Conservation (phyloP, 352 stramenopile species). For the Lagenidium sp. region DNA sequence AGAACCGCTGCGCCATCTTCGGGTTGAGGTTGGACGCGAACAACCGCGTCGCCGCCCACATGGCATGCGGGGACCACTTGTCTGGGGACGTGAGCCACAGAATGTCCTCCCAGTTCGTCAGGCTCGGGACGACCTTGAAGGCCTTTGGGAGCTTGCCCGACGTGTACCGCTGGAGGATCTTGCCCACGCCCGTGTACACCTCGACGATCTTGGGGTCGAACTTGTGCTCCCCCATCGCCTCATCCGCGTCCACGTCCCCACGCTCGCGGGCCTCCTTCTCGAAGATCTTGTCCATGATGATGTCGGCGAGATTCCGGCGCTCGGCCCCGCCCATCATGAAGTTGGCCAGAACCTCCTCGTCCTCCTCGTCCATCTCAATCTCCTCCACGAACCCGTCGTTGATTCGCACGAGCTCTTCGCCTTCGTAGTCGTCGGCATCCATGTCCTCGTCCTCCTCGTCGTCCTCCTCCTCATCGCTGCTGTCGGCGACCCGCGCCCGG, state of each 20-base stretch:
- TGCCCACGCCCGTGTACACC: slow-evolving; percentile 98
- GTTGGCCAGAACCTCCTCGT: slow-evolving; percentile 80
- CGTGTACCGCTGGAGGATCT: slow-evolving; percentile 95
- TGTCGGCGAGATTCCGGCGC: slow-evolving; percentile 94
- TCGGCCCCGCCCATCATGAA: slow-evolving; percentile 82
- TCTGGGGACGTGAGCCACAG: slow-evolving; percentile 97
- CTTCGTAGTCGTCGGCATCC: slow-evolving; percentile 83
- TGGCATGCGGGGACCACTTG: slow-evolving; percentile 97
- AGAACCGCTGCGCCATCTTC: slow-evolving; percentile 99
- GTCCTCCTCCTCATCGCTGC: slow-evolving; percentile 38
- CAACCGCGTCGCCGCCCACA: slow-evolving; percentile 95
- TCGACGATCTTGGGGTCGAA: slow-evolving; percentile 96
- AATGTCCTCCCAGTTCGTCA: slow-evolving; percentile 98
- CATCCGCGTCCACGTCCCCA: slow-evolving; percentile 64
- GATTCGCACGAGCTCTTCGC: slow-evolving; percentile 82
- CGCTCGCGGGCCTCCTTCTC: slow-evolving; percentile 91
- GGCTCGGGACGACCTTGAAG: slow-evolving; percentile 99
- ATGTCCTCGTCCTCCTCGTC: slow-evolving; percentile 83
- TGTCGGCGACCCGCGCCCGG: slow-evolving; percentile 25
- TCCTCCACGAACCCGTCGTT: slow-evolving; percentile 90
- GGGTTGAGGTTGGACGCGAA: slow-evolving; percentile 99
- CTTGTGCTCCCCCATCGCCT: slow-evolving; percentile 42
- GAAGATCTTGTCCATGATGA: slow-evolving; percentile 99
- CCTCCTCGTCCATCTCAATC: slow-evolving; percentile 81
- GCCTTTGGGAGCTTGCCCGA: slow-evolving; percentile 99